Evolutionary conservation across 1,284 basidiomycete species (phyloP).

Genomic region (Coriolopsis trogii): DNA sequence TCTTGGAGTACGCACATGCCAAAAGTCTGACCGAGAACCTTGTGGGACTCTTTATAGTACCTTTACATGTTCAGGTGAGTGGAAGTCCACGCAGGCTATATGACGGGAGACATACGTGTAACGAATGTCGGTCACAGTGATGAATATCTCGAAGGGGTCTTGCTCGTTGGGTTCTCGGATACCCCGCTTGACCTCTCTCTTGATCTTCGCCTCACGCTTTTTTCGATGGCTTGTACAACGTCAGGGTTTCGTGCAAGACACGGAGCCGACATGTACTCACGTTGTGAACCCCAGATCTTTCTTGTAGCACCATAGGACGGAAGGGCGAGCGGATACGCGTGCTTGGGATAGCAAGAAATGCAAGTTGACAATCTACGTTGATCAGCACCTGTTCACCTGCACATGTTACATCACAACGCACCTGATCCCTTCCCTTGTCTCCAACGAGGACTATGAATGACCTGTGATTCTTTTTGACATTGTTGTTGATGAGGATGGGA

Average conservation of each 20-base stretch:
- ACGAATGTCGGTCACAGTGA: conserved; percentile 98
- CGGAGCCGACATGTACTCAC: conserved; percentile 45
- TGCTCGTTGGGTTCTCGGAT: conserved; percentile 94
- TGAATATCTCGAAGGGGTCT: conserved; percentile 97
- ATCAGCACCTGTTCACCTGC: not conserved
- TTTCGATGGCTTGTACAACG: conserved; percentile 79
- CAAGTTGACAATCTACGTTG: conserved; percentile 84
- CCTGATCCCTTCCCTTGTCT: conserved; percentile 93
- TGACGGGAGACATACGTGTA: conserved; percentile 71
- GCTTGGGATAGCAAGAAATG: conserved; percentile 95
- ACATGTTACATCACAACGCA: conserved; percentile 33
- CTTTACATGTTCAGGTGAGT: conserved; percentile 36
- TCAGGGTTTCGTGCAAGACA: not conserved
- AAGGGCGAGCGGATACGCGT: conserved; percentile 85
- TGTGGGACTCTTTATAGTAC: conserved; percentile 94
- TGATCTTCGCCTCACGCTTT: conserved; percentile 95
- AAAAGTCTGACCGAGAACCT: conserved; percentile 96
- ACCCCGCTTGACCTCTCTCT: conserved; percentile 92
- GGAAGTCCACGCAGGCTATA: not conserved
- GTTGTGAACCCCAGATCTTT: conserved; percentile 95
- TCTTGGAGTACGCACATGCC: conserved; percentile 98
- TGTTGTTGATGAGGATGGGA: conserved; percentile 90
- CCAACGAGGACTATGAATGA: conserved; percentile 98
- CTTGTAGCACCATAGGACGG: conserved; percentile 97
- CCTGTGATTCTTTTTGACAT: conserved; percentile 90